Conservation (phyloP, 106 monocot species). For the Acorus calamus region DNA sequence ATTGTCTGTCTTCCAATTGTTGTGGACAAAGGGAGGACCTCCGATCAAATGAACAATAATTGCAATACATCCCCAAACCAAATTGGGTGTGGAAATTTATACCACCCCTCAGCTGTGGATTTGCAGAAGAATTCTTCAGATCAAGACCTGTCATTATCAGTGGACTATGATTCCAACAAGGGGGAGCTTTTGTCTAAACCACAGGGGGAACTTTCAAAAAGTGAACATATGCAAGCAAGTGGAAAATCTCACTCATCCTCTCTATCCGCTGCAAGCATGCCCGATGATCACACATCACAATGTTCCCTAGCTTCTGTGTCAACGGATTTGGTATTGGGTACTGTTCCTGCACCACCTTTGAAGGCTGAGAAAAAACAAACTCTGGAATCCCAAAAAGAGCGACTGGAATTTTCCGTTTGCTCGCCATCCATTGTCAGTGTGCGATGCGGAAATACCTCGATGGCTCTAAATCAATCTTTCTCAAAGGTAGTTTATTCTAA, state of each 20-base stretch:
- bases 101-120: not conserved
- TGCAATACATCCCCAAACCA: conserved; percentile 5
- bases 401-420: conserved; percentile 1
- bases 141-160: conserved; percentile 27
- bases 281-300: conserved; percentile 37
- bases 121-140: conserved; percentile 13
- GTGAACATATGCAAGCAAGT: conserved; percentile 24
- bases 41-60: conserved; percentile 8
- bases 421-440: conserved; percentile 21
- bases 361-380: conserved; percentile 4
- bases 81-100: conserved; percentile 3
- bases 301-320: conserved; percentile 51
- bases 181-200: conserved; percentile 28
- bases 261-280: conserved; percentile 12
- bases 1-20: conserved; percentile 23
- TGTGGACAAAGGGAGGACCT: conserved; percentile 15
- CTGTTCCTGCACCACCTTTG: conserved; percentile 14
- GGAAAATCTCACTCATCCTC: conserved; percentile 8
- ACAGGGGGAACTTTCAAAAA: conserved; percentile 27
- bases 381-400: not conserved
- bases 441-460: conserved; percentile 4
- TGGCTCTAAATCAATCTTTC: conserved; percentile 7
- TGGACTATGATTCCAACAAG: conserved; percentile 12
- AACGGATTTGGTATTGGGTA: conserved; percentile 75
- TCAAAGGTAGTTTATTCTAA: conserved; percentile 1